phyloP scores from a whole-genome alignment of 805 yeast genomes.

The Cyberlindnera mrakii region DNA sequence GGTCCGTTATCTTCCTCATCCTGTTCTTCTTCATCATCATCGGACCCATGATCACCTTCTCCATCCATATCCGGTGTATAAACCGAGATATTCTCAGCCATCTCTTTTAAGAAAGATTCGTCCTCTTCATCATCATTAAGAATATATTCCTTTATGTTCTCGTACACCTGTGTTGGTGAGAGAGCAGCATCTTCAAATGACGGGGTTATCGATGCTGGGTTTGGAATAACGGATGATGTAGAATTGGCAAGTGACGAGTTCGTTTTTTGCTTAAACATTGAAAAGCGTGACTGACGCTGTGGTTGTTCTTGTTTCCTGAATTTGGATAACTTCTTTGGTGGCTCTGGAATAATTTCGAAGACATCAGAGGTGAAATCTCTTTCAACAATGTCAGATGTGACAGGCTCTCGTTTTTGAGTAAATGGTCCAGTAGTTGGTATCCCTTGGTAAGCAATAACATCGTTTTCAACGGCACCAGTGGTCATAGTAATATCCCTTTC shows the following conservation, averaged over 20 bases:
- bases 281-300: neutral
- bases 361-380: slow-evolving; percentile 7
- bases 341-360: slow-evolving; percentile 1
- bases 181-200: slow-evolving; percentile 1
- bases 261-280: slow-evolving; percentile 3
- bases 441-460: no score
- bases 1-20: slow-evolving; percentile 33
- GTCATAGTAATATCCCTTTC: slow-evolving; percentile 3
- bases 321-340: slow-evolving; percentile 2
- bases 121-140: slow-evolving; percentile 18
- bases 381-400: slow-evolving; percentile 2
- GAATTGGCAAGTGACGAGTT: neutral
- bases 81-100: slow-evolving; percentile 17
- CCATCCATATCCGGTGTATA: slow-evolving; percentile 27
- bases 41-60: slow-evolving; percentile 25
- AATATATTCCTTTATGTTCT: slow-evolving; percentile 12
- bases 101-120: slow-evolving; percentile 10
- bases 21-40: slow-evolving; percentile 21
- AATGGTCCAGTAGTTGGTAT: neutral
- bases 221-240: neutral
- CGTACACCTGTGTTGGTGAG: slow-evolving; percentile 7
- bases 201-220: neutral
- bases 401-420: neutral
- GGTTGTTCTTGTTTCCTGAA: neutral
- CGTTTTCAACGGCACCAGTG: neutral